Conservation (phyloP, 768 basidiomycete species). For the Trametes punicea region DNA sequence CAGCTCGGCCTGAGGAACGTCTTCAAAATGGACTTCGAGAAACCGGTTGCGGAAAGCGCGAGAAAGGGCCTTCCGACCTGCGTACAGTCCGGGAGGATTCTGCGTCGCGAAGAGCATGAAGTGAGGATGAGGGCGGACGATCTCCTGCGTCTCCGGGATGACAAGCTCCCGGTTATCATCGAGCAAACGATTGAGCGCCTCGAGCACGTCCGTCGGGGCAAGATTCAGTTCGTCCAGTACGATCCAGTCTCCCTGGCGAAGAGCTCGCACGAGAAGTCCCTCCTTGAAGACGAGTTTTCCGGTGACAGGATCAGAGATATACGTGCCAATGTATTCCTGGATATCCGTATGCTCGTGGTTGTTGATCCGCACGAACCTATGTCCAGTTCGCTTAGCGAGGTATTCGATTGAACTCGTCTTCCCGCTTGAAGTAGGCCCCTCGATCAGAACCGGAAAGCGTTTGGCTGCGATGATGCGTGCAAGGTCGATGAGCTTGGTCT, state of each 20-base stretch:
- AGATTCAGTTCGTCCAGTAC: constrained; percentile 97
- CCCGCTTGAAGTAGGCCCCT: constrained; percentile 96
- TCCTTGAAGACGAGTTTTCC: constrained; percentile 97
- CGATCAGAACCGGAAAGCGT: constrained; percentile 91
- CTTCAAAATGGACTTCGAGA: constrained; percentile 95
- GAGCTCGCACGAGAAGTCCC: constrained; percentile 87
- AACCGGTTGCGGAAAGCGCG: constrained; percentile 97
- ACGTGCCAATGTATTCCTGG: constrained; percentile 96
- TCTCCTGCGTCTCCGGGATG: constrained; percentile 94
- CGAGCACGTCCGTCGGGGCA: constrained; percentile 96
- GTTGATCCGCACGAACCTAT: constrained; percentile 96
- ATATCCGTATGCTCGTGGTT: constrained; percentile 99
- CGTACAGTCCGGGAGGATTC: constrained; percentile 95
- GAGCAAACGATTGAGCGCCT: constrained; percentile 92
- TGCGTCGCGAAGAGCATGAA: constrained; percentile 99
- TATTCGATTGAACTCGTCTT: constrained; percentile 98
- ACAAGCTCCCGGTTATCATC: constrained; percentile 97
- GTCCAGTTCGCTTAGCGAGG: constrained; percentile 87
- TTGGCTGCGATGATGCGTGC: constrained; percentile 86
- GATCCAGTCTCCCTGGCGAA: constrained; percentile 94
- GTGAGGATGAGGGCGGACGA: constrained; percentile 87
- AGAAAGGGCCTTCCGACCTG: constrained; percentile 90
- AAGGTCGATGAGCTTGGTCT: constrained; percentile 91
- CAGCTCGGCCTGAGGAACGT: constrained; percentile 91
- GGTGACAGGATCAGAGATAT: constrained; percentile 86